Conservation (phyloP, 768 basidiomycete genomes). For the Tricholoma hemisulphureum region DNA sequence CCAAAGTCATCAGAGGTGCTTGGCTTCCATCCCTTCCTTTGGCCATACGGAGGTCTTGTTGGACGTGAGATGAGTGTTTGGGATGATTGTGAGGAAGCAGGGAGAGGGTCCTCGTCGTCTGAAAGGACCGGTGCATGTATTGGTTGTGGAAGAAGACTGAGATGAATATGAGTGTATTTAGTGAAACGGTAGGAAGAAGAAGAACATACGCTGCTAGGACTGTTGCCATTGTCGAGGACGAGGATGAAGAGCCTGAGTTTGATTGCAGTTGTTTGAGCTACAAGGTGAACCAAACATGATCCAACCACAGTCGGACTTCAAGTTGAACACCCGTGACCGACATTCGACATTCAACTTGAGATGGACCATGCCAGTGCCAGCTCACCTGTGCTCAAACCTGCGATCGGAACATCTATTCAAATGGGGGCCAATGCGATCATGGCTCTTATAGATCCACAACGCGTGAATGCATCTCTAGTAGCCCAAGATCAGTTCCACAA, state of each 20-base stretch:
- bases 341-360: not conserved
- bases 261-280: constrained; percentile 20
- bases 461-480: constrained; percentile 11
- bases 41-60: constrained; percentile 80
- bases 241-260: not conserved
- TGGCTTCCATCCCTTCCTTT: constrained; percentile 84
- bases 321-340: not conserved
- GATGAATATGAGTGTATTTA: constrained; percentile 6
- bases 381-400: not conserved
- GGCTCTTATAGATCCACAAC: constrained; percentile 20
- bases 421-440: constrained; percentile 19
- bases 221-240: constrained; percentile 37
- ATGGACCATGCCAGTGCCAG: constrained; percentile 3
- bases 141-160: constrained; percentile 69
- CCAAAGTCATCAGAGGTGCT: constrained; percentile 80
- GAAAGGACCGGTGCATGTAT: constrained; percentile 47
- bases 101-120: constrained; percentile 62
- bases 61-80: constrained; percentile 48
- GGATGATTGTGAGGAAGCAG: constrained; percentile 29
- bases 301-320: not conserved
- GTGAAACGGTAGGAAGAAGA: not conserved
- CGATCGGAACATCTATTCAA: constrained; percentile 19
- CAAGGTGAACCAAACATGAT: not conserved
- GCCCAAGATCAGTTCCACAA: constrained; percentile 9
- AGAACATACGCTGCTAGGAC: constrained; percentile 74